Base-by-base conservation (phyloP, 2,329 filamentous ascomycete species). In the Neonectria hederae region DNA sequence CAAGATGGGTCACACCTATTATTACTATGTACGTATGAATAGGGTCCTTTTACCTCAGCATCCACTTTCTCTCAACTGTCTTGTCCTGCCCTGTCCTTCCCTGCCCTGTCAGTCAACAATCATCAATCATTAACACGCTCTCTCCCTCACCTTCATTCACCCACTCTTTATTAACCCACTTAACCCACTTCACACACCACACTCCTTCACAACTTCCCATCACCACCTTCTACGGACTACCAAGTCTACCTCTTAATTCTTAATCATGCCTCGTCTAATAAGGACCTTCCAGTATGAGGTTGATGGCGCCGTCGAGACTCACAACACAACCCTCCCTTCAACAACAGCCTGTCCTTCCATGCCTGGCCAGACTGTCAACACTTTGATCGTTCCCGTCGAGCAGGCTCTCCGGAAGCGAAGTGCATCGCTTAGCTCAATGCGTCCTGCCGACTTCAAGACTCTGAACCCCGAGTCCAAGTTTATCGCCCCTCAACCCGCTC, bases 1-100 rank as follows among this genome's bases (percentile, higher is more conserved):
- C 68, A 96, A 91, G 79, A 97, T 97, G 92, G 94, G 94, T 48
- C 89, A 91, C 65, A 96, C 91, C 17, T 97, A 97, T 80, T 97
- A 95, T 86, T 98, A 97, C 83, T 97, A 96, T 81, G 93, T 97
- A 83, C 81, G 92, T 54, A 62, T 62, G 56, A 65, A 60, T 72
- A 63, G 42, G 49, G 55, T 69, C 59, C 56, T 55, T 66, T 30
- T 56, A 54, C 43, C 59, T 52, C 57, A 46, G 32, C 55, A 52
- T 61, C 60, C 43, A 21, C 28, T 38, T 40, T 52, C 32, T 53
- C 32, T 53, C 52, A 30, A 38, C 9, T 45, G 40, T 46, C 32
- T 11, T n/a, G 10, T 52, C 51, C n/a, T n/a, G n/a, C n/a, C n/a
- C n/a, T n/a, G n/a, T n/a, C n/a, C n/a, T n/a, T n/a, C n/a, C n/a